phyloP scores from a whole-genome alignment of 208 protist genomes.

The Trypanosoma theileri region DNA sequence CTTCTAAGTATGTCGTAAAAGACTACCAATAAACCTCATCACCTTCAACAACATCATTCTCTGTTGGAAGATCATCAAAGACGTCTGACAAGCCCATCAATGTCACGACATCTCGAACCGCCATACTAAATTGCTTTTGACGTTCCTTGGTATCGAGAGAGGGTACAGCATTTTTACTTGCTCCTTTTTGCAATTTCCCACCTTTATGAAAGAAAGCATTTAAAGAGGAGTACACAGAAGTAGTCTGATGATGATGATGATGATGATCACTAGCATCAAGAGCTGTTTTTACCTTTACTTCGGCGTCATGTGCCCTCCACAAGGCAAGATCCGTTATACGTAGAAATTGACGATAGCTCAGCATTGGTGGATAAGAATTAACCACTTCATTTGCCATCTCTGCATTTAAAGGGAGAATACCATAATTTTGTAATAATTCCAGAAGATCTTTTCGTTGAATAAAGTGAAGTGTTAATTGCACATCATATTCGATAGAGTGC shows the following conservation, averaged over 20 bases:
- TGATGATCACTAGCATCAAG: too few species aligned
- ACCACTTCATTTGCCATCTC: conserved; percentile 17
- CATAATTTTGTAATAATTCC: conserved; percentile 39
- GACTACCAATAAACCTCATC: conserved; percentile 30
- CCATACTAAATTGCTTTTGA: conserved; percentile 26
- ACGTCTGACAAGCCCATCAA: conserved; percentile 58
- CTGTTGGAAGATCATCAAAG: conserved; percentile 29
- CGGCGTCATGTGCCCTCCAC: conserved; percentile 30
- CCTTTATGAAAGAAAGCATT: conserved; percentile 21
- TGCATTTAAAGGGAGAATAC: conserved; percentile 28
- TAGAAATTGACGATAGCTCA: conserved; percentile 70
- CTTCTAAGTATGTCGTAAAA: background rate
- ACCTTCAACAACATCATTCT: conserved; percentile 17
- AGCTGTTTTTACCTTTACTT: background rate
- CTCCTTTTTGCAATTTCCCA: background rate
- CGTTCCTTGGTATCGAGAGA: conserved; percentile 1
- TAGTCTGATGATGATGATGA: background rate
- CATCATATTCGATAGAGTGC: conserved; percentile 18
- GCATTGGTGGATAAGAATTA: conserved; percentile 41
- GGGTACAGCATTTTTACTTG: background rate
- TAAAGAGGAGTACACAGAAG: conserved; percentile 5
- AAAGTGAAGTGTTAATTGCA: conserved; percentile 24
- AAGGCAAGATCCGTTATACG: conserved; percentile 75
- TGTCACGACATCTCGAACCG: conserved; percentile 43
- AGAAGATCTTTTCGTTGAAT: conserved; percentile 37